A percentile compares a stretch with the other conserved stretches of the same genome.
Conservation (phyloP, 371 early-diverging fungal species). For the Mortierella sp. region DNA sequence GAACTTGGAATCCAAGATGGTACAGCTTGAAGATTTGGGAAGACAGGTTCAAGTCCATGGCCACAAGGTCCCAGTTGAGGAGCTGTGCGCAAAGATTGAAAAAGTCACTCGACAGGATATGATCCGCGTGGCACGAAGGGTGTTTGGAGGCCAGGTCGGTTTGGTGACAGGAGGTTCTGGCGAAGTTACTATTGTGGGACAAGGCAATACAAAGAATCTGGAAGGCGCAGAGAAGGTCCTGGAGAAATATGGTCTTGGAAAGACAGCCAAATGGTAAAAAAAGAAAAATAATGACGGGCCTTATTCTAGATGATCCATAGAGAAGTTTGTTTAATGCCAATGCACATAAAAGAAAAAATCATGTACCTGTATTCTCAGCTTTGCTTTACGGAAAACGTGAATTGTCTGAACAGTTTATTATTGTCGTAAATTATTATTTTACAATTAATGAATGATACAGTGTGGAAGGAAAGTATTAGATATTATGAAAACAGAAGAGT, state of each 20-base stretch:
- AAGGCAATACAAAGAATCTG: constrained; percentile 64
- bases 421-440: too few relatives aligned
- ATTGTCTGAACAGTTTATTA: too few relatives aligned
- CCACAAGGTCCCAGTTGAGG: constrained; percentile 78
- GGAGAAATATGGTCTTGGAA: constrained; percentile 62
- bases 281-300: background rate
- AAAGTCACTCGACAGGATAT: constrained; percentile 78
- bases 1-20: constrained; percentile 93
- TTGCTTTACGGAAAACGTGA: too few relatives aligned
- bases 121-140: constrained; percentile 72
- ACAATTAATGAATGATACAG: too few relatives aligned
- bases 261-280: constrained; percentile 45
- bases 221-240: constrained; percentile 60
- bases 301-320: constrained; percentile 10
- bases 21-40: constrained; percentile 95
- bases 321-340: background rate
- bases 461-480: too few relatives aligned
- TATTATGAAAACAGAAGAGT: too few relatives aligned
- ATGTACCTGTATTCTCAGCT: background rate
- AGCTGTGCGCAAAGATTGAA: constrained; percentile 84
- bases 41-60: constrained; percentile 90
- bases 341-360: background rate
- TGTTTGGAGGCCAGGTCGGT: constrained; percentile 69
- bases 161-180: constrained; percentile 69
- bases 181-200: constrained; percentile 67